Base-by-base conservation (phyloP, 2,329 filamentous ascomycete species). In the Davidsoniella neocaledoniae region DNA sequence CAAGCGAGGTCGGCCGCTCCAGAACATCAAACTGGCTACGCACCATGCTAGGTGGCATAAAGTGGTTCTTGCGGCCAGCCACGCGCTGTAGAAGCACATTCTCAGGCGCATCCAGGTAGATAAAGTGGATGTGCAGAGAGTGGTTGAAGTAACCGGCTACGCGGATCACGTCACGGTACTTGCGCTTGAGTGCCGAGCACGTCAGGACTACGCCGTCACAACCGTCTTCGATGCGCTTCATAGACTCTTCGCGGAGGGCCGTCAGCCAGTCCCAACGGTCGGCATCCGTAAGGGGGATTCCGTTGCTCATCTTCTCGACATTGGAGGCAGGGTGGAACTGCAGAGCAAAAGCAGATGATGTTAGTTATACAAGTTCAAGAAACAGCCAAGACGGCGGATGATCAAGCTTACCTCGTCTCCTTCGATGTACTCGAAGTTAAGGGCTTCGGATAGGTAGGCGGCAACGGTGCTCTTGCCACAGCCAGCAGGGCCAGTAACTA, bases 221-320 rank as follows among this genome's bases (percentile, higher is more conserved):
- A 37, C 79, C 77, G 45, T 64, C 65, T 50, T 69, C 66, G 53
- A 83, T 68, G 46, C 68, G 68, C 48, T 66, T 65, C 50, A 79
- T 69, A 5, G 78, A 76, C 59, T 79, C 81, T 56, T 86, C 76
- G 55, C 85, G 83, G 12, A 91, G 73, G 10, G 72, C 71, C 43
- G 82, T 85, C 55, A 98, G 79, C 91, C 91, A 98, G 68, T 95
- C 90, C 91, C 91, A 96, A 55, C 91, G 83, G 66, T 98, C 91
- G 53, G 80, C 81, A 61, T 98, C 91, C 50, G 84, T 94, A 36
- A 98, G 73, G 2, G 91, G 87, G 51, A 79, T 80, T 57, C 86
- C 86, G 57, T 73, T 73, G 60, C 76, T 73, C 91, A 98, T 98
- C 67, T 96, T 98, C 49, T 88, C 81, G 58, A 88, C 80, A 66